phyloP scores from a whole-genome alignment of 306 rosid species.

The Castanea mollissima region DNA sequence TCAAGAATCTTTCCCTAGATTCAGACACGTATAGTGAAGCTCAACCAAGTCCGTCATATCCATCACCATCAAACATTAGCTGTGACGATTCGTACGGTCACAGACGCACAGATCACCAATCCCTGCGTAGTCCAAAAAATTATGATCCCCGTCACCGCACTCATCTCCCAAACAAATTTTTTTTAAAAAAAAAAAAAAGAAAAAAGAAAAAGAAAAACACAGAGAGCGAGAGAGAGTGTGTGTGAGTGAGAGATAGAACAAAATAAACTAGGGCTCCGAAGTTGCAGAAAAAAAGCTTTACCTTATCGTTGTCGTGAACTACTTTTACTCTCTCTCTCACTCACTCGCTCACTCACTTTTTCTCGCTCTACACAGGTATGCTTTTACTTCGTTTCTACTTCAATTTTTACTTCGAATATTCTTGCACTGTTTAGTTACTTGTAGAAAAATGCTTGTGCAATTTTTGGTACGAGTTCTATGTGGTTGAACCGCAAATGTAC shows the following conservation, averaged over 20 bases:
- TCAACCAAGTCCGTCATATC: too few relatives aligned
- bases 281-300: not conserved
- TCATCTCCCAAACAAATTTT: not conserved
- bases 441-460: not conserved
- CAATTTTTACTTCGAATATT: not conserved
- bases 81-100: too few relatives aligned
- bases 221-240: not conserved
- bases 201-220: not conserved
- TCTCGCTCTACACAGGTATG: slow-evolving; percentile 10
- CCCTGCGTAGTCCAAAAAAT: too few relatives aligned
- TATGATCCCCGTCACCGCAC: too few relatives aligned
- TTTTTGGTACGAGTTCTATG: not conserved
- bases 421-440: not conserved
- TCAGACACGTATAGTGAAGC: too few relatives aligned
- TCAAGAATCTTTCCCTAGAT: too few relatives aligned
- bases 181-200: not conserved
- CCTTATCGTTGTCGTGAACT: not conserved
- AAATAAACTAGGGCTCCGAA: not conserved
- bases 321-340: not conserved
- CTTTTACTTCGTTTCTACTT: not conserved
- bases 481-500: not conserved
- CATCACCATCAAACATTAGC: too few relatives aligned
- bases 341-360: not conserved
- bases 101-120: too few relatives aligned
- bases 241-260: not conserved